Conservation (phyloP, 495 filamentous ascomycete genomes). For the Penicillium pancosmium region DNA sequence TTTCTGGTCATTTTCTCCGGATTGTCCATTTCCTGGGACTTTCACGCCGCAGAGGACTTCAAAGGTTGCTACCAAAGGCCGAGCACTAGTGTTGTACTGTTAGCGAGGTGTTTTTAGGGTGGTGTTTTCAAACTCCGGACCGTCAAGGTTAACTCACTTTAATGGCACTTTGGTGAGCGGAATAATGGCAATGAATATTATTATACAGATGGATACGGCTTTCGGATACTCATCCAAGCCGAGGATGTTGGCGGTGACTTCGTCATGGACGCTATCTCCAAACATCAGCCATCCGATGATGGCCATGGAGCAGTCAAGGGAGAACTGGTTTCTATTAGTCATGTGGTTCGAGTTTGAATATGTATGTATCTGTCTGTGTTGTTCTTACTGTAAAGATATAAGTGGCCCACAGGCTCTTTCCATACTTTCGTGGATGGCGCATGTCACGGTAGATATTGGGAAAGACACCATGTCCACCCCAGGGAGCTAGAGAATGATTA, state of each 20-base stretch:
- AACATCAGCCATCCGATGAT: conserved; percentile 91
- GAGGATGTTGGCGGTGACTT: conserved; percentile 89
- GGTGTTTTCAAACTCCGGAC: no score
- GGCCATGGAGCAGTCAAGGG: conserved; percentile 79
- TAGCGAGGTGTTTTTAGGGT: conserved; percentile 8
- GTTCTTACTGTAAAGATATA: conserved; percentile 83
- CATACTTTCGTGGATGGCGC: conserved; percentile 89
- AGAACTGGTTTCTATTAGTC: conserved; percentile 54
- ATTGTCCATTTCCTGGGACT: conserved; percentile 20
- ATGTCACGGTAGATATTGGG: conserved; percentile 98
- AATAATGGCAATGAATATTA: conserved; percentile 85
- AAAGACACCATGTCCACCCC: conserved; percentile 94
- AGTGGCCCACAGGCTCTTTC: conserved; percentile 72
- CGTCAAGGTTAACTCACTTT: conserved; percentile 56
- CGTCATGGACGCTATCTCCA: conserved; percentile 79
- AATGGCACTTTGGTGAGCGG: conserved; percentile 93
- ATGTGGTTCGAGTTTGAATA: background rate
- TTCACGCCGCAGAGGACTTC: conserved; percentile 80
- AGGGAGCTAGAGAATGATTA: conserved; percentile 60
- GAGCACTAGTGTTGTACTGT: conserved; percentile 51
- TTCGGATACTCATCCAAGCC: conserved; percentile 72
- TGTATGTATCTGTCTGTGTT: background rate
- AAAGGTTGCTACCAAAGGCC: conserved; percentile 82
- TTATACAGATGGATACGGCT: conserved; percentile 73
- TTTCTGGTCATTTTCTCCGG: conserved; percentile 56